Base-by-base conservation (phyloP, 2,329 filamentous ascomycete species). In the Fusarium marasasianum region DNA sequence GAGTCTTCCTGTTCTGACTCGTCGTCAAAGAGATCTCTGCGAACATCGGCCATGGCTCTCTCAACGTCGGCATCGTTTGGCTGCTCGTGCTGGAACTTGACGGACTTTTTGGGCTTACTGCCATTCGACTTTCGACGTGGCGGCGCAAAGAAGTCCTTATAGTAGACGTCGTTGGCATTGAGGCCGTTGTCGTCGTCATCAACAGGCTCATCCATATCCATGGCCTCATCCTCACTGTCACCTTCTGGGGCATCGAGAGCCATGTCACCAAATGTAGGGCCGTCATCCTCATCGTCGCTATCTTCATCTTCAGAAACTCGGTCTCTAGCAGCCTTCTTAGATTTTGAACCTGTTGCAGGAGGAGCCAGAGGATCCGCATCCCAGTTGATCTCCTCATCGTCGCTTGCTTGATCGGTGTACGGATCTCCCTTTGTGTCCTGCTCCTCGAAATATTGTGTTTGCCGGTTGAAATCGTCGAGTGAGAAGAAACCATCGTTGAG, bases 401-500 rank as follows among this genome's bases (percentile, higher is more conserved):
- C 94, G 81, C 92, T 94, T 69, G 89, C 93, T 59, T 87, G 88
- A 71, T 92, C 93, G 63, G 92, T 92, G 76, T 93, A 91, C 43
- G 90, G 90, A 75, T 96, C 94, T 35, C 93, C 94, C 72, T 89
- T 88, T 35, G 90, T 89, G 81, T 98, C 96, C 81, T 95, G 93
- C 73, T 94, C 91, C 82, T 99, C 96, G 55, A 98, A 91, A 80
- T 92, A 93, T 78, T 97, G 94, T 5, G 95, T 94, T 80, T 97
- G 94, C 80, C 92, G 94, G 86, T 99, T 99, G 88, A 99, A 99
- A 68, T 97, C 91, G 78, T 98, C 95, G 78, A 99, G 96, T 22
- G 94, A 97, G 84, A 99, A 99, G 85, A 99, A 99, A 10, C 95
- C 96, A 80, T 99, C 96, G 79, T 99, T 98, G 38, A 99, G 89